Base-by-base conservation (phyloP, 345 rosid species). In the Populus simonii region DNA sequence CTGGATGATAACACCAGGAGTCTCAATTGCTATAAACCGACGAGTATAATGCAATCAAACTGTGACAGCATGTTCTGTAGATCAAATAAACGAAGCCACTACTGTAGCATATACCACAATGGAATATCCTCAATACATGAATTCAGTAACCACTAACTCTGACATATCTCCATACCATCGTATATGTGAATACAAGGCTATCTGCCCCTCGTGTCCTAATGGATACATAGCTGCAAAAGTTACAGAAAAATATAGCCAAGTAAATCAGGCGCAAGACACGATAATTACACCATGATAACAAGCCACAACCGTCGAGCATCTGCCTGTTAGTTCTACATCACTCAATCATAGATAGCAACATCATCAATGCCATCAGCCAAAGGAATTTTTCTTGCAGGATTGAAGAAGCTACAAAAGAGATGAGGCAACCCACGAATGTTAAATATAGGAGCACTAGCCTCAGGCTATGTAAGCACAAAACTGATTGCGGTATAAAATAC, bases 381-480 rank as follows among this genome's bases (percentile, higher is more conserved):
- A 15, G 47, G 59, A 39, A 22, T 25, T 57, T 83, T 27, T 69
- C 71, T 8, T n/a, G 74, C 35, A 61, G 59, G 73, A 57, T 68
- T 31, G 80, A 70, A 73, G 78, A 45, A 55, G 81, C 88, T 83
- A 86, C 75, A 74, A 55, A 75, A 70, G 45, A 71, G 27, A 70
- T 57, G 67, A 63, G 20, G 62, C 69, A 57, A 59, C 69, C 33
- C 25, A 33, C 27, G 36, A 39, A 39, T 67, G 61, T 71, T 71
- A 49, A 62, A 20, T 1, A 11, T 27, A 17, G 41, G 8, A 10
- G 39, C 27, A 63, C 2, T 27, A 5, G 67, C 31, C 27, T 27
- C 67, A 39, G 43, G 43, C 11, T 39, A 39, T 39, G 43, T 39
- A 0, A 55, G 62, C 66, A 33, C 39, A 66, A 16, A 27, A 17